These are phyloP conservation scores for Cadophora malorum DNA, from an alignment of 2,329 filamentous ascomycete species.

Conservation along the genomic window DNA sequence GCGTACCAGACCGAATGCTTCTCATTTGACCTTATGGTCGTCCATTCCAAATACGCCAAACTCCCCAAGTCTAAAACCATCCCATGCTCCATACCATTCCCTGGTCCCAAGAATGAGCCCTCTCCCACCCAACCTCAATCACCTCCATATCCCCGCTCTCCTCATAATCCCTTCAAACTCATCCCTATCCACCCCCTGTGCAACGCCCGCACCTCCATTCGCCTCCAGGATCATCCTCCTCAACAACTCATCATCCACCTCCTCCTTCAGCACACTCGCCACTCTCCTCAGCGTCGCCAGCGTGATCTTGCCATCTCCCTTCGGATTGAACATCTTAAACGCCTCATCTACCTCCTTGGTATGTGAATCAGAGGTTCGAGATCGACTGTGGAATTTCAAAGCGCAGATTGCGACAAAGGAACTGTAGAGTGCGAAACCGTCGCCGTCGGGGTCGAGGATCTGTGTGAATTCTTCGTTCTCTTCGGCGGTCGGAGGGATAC, in stretches of 20 bases:
- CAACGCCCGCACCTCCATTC: constrained; percentile 78
- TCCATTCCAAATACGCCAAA: neutral
- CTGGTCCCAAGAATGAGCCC: neutral
- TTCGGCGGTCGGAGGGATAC: constrained; percentile 67
- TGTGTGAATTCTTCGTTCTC: constrained; percentile 80
- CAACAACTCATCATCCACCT: constrained; percentile 80
- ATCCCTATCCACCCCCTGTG: constrained; percentile 72
- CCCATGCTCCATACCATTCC: constrained; percentile 7
- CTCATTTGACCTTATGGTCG: neutral
- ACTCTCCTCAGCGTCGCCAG: constrained; percentile 79
- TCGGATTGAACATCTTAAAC: constrained; percentile 78
- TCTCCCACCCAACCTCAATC: neutral
- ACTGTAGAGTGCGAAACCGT: constrained; percentile 79
- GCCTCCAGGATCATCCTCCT: constrained; percentile 96
- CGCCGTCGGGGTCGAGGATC: constrained; percentile 81
- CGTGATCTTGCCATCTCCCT: constrained; percentile 70
- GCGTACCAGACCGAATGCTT: neutral
- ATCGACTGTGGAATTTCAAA: constrained; percentile 75
- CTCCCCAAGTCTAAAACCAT: neutral
- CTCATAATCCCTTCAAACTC: constrained; percentile 54
- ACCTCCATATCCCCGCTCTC: constrained; percentile 33
- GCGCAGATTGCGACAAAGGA: constrained; percentile 89
- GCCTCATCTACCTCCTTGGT: constrained; percentile 78
- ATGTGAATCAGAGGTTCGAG: constrained; percentile 58
- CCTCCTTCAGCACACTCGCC: constrained; percentile 82